Evolutionary conservation across 2,329 filamentous ascomycete species (phyloP).

Genomic region (Exophiala bonariae): DNA sequence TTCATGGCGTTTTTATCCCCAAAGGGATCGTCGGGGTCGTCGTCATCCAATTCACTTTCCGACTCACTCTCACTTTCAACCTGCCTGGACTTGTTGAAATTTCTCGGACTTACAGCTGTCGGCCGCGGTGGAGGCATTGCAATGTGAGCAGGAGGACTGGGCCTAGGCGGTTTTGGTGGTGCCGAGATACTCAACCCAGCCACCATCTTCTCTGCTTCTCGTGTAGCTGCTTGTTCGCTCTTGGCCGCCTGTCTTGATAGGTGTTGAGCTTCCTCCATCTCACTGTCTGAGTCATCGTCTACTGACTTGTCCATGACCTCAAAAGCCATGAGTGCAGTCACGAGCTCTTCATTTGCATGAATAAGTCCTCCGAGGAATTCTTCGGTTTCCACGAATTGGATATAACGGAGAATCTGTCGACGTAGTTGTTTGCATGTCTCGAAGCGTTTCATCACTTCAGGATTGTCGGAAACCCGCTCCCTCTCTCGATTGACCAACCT

Average conservation of each 20-base stretch:
- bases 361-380: slow-evolving; percentile 89
- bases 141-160: slow-evolving; percentile 26
- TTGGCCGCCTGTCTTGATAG: slow-evolving; percentile 25
- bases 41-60: slow-evolving; percentile 57
- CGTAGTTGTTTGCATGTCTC: slow-evolving; percentile 84
- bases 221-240: slow-evolving; percentile 24
- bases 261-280: slow-evolving; percentile 56
- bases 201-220: slow-evolving; percentile 41
- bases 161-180: slow-evolving; percentile 51
- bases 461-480: slow-evolving; percentile 84
- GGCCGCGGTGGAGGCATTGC: slow-evolving; percentile 20
- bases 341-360: slow-evolving; percentile 94
- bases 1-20: slow-evolving; percentile 75
- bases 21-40: slow-evolving; percentile 83
- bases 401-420: slow-evolving; percentile 83
- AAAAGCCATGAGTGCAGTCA: slow-evolving; percentile 88
- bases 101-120: slow-evolving; percentile 22
- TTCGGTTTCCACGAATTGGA: slow-evolving; percentile 86
- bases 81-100: slow-evolving; percentile 29
- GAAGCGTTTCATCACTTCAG: slow-evolving; percentile 72
- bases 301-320: slow-evolving; percentile 77
- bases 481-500: slow-evolving; percentile 88
- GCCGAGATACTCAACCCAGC: slow-evolving; percentile 45
- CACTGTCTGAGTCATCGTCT: slow-evolving; percentile 65
- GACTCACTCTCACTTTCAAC: slow-evolving; percentile 56